Evolutionary conservation across 768 basidiomycete species (phyloP), one percentile per base, ranked within the genome.

Genomic region (Boletus barrowsii): DNA sequence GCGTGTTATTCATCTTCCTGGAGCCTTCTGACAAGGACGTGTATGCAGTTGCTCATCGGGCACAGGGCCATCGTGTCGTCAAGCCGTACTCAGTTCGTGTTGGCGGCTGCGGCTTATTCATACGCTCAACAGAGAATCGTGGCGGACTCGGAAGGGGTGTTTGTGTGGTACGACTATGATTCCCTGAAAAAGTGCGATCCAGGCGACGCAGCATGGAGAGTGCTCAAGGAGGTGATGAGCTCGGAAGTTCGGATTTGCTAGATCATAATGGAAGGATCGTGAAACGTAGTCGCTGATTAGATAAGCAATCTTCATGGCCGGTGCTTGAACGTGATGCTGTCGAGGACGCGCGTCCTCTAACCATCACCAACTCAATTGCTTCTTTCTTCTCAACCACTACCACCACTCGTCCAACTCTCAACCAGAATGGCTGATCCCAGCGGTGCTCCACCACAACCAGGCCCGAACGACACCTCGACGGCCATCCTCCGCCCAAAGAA

Each of bases 401-500:
- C 42, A 56, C 43, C 22, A 55, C 60, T 26, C 22, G 42, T 49
- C 43, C 42, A 43, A 55, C 29, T 56, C 24, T 44, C 44, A 42
- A 49, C 24, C 35, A 65, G n/a, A 58, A 78, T 79, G 87, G 86
- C 86, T 59, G 90, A 93, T 75, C 88, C 90, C 13, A 91, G 88
- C 65, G 90, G 90, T 62, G 90, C 88, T 55, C 68, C 89, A 54
- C 82, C 89, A 55, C 87, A 86, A 63, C 89, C 90, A n/a, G 89
- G 86, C 46, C 84, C 87, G 24, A 87, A 98, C 72, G 95, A 97
- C 64, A 79, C 83, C 51, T 92, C 95, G 18, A 98, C 96, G 35
- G 96, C 96, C 45, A 98, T 99, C 71, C 79, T 99, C 56, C 79
- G 97, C 58, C 88, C 88, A 60, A 99, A 98, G 90, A 96, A 97